These are phyloP conservation scores for Neurospora sp. DNA, from an alignment of 2,329 filamentous ascomycete species.

Conservation along the genomic window DNA sequence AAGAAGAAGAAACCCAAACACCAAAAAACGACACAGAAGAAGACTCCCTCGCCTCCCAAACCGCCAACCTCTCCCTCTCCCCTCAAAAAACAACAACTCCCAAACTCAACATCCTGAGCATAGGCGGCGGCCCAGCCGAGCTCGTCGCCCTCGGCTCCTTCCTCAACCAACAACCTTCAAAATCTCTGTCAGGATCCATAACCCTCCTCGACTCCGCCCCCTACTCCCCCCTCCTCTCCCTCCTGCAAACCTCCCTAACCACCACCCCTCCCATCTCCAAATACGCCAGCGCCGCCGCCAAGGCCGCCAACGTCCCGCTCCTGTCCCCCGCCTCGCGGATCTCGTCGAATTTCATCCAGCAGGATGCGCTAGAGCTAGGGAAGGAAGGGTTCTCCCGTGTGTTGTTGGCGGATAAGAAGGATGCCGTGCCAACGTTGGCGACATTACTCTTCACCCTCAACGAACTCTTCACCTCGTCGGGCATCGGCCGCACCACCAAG, in stretches of 20 bases:
- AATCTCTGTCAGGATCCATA: constrained; percentile 29
- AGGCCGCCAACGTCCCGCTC: constrained; percentile 35
- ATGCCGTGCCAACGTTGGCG: constrained; percentile 42
- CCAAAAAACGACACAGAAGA: not conserved
- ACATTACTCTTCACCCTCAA: constrained; percentile 93
- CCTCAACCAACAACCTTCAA: constrained; percentile 20
- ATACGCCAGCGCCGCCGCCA: constrained; percentile 40
- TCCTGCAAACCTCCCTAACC: constrained; percentile 48
- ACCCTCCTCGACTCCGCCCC: constrained; percentile 73
- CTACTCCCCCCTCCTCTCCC: constrained; percentile 56
- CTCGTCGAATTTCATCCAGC: constrained; percentile 32
- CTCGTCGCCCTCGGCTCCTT: constrained; percentile 45
- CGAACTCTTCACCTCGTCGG: constrained; percentile 76
- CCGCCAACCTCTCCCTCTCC: not conserved
- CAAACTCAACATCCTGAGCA: constrained; percentile 32
- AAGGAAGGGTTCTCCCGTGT: too few relatives aligned
- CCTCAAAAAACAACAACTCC: not conserved
- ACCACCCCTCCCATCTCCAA: constrained; percentile 39
- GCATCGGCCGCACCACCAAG: constrained; percentile 61
- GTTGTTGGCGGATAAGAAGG: too few relatives aligned
- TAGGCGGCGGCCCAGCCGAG: constrained; percentile 53
- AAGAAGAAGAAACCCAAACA: not conserved
- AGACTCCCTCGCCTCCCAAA: not conserved
- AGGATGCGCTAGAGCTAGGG: too few relatives aligned
- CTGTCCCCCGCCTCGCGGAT: constrained; percentile 29